Conservation (phyloP, 2,329 filamentous ascomycete species). For the Ophioceras dolichostomum region DNA sequence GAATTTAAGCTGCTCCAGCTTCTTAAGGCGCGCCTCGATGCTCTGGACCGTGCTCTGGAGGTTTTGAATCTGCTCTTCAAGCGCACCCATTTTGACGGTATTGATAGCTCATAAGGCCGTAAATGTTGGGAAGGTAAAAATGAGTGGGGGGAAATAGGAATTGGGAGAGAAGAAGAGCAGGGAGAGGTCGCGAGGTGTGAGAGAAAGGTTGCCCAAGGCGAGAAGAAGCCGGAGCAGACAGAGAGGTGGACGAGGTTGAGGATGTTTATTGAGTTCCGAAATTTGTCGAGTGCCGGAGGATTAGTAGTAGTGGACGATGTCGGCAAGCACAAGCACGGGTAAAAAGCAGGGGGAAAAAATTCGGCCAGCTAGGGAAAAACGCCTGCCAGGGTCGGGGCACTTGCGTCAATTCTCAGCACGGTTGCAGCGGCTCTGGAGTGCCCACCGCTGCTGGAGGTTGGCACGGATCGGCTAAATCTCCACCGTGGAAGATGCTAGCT, state of each 20-base stretch:
- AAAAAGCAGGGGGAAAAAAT: not conserved
- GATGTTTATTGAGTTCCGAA: too few relatives aligned
- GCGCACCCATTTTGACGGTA: conserved; percentile 62
- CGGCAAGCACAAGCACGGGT: too few relatives aligned
- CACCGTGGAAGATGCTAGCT: not conserved
- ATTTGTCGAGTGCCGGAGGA: conserved; percentile 4
- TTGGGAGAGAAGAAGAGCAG: conserved; percentile 1
- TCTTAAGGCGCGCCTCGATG: conserved; percentile 76
- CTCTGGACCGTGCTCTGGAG: conserved; percentile 73
- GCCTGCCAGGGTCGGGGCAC: not conserved
- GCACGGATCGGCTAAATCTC: not conserved
- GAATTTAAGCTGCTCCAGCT: conserved; percentile 65
- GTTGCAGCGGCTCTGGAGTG: not conserved
- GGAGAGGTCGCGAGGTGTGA: not conserved
- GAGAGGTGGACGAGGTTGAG: too few relatives aligned
- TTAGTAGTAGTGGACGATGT: not conserved
- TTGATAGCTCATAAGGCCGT: not conserved
- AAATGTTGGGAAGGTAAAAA: conserved; percentile 2
- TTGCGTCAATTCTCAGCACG: not conserved
- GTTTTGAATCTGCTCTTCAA: conserved; percentile 73
- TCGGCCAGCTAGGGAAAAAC: too few relatives aligned
- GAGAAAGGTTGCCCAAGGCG: not conserved
- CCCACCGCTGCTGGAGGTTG: not conserved
- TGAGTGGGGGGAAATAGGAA: conserved; percentile 1
- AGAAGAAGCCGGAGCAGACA: not conserved